Conservation (phyloP, 2,329 filamentous ascomycete genomes). For the Hirsutella rhossiliensis region DNA sequence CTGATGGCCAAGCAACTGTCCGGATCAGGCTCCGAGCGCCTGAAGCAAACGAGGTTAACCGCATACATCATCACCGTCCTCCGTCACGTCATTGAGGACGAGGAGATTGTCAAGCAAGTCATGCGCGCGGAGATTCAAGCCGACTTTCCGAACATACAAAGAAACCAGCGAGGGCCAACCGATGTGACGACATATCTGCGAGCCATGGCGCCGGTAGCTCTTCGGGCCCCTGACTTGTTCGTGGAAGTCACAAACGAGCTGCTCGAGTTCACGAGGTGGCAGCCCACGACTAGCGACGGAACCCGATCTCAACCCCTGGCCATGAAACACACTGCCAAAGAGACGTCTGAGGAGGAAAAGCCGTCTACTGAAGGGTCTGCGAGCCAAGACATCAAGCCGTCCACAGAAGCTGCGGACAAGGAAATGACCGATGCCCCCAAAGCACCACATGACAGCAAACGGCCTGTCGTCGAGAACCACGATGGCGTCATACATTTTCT, state of each 20-base stretch:
- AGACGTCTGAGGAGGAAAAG: slow-evolving; percentile 5
- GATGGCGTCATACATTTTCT: slow-evolving; percentile 94
- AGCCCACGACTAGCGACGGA: slow-evolving; percentile 20
- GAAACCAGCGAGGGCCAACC: slow-evolving; percentile 37
- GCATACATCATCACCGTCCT: slow-evolving; percentile 71
- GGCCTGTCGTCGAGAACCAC: slow-evolving; percentile 79
- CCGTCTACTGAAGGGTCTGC: slow-evolving; percentile 6
- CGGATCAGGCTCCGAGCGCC: slow-evolving; percentile 61
- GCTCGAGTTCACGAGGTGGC: slow-evolving; percentile 58
- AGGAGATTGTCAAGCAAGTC: slow-evolving; percentile 78
- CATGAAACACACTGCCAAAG: slow-evolving; percentile 25
- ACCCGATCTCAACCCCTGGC: slow-evolving; percentile 22
- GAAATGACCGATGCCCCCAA: slow-evolving; percentile 56
- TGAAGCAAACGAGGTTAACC: slow-evolving; percentile 43
- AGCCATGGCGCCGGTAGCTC: slow-evolving; percentile 63
- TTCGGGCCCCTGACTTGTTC: slow-evolving; percentile 76
- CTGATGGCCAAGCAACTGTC: slow-evolving; percentile 91
- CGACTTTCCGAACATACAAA: slow-evolving; percentile 51
- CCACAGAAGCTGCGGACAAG: slow-evolving; percentile 47
- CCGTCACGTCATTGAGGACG: slow-evolving; percentile 88
- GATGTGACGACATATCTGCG: slow-evolving; percentile 67
- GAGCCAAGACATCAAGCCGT: slow-evolving; percentile 40
- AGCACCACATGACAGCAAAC: slow-evolving; percentile 53
- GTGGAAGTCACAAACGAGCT: slow-evolving; percentile 80
- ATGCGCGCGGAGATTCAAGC: slow-evolving; percentile 81